These are phyloP conservation scores for Candida anutae DNA, from an alignment of 1,139 yeast genomes.

Conservation along the genomic window DNA sequence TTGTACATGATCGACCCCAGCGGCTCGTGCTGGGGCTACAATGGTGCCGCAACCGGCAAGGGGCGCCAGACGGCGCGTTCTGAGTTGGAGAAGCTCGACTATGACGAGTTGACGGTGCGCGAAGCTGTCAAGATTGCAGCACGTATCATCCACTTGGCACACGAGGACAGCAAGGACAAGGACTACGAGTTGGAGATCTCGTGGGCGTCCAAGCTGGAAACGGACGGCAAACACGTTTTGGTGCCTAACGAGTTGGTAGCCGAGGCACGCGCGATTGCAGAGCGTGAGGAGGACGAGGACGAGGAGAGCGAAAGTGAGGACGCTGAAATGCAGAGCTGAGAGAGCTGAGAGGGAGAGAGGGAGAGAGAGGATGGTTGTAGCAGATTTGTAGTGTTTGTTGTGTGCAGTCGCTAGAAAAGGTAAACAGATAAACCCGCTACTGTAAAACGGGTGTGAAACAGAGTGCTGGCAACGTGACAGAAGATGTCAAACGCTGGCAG, in stretches of 20 bases:
- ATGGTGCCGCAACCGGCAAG: constrained; percentile 96
- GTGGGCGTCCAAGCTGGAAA: constrained; percentile 70
- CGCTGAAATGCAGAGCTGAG: no score
- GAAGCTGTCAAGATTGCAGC: constrained; percentile 95
- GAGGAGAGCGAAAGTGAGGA: constrained; percentile 40
- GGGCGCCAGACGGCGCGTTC: constrained; percentile 96
- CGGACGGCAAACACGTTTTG: constrained; percentile 72
- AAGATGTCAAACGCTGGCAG: neutral
- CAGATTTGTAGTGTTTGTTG: no score
- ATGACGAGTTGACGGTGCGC: constrained; percentile 56
- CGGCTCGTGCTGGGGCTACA: constrained; percentile 95
- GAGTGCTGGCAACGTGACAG: no score
- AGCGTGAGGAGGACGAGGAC: constrained; percentile 73
- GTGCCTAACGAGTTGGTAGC: constrained; percentile 72
- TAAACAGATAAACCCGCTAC: no score
- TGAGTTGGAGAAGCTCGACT: constrained; percentile 85
- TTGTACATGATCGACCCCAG: constrained; percentile 96
- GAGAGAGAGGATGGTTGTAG: no score
- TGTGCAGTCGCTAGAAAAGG: no score
- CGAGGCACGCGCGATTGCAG: constrained; percentile 79
- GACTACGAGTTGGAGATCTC: constrained; percentile 92
- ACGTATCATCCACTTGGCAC: constrained; percentile 84
- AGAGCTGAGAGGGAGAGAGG: no score
- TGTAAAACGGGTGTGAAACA: no score
- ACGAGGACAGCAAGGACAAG: constrained; percentile 95